phyloP scores from a whole-genome alignment of 306 rosid species.

The Vicia faba region DNA sequence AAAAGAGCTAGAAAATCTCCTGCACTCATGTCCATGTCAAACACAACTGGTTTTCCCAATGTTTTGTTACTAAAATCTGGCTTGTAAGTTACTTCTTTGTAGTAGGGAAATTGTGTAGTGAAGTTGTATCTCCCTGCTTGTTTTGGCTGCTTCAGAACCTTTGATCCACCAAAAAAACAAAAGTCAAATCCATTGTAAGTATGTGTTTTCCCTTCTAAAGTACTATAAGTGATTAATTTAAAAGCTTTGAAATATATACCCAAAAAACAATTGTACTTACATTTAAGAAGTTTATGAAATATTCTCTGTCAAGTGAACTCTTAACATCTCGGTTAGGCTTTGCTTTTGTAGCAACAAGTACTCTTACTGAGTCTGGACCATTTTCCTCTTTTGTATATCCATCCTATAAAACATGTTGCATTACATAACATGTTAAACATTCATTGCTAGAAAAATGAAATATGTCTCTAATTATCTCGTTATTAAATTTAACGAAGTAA shows the following conservation, averaged over 20 bases:
- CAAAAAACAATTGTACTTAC: constrained; percentile 17
- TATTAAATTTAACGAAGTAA: neutral
- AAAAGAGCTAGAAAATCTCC: constrained; percentile 88
- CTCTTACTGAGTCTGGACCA: constrained; percentile 70
- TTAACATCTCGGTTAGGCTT: constrained; percentile 57
- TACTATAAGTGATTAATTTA: no score
- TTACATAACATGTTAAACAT: constrained; percentile 29
- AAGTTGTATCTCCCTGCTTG: constrained; percentile 73
- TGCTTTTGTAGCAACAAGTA: constrained; percentile 91
- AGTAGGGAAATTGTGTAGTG: constrained; percentile 71
- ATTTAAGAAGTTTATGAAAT: constrained; percentile 64
- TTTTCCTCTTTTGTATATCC: constrained; percentile 70
- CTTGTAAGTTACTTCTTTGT: constrained; percentile 60
- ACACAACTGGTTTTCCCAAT: constrained; percentile 76
- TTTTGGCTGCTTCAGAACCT: constrained; percentile 46
- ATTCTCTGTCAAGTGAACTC: constrained; percentile 75
- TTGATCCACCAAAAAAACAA: constrained; percentile 16
- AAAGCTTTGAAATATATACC: no score
- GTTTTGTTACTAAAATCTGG: constrained; percentile 55
- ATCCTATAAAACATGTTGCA: constrained; percentile 58
- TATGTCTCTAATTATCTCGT: neutral
- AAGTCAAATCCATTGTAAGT: neutral
- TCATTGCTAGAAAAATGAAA: neutral
- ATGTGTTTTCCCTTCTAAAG: no score
- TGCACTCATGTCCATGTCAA: constrained; percentile 99